Conservation (phyloP, 2,329 filamentous ascomycete species). For the Drechslerella stenobrocha region DNA sequence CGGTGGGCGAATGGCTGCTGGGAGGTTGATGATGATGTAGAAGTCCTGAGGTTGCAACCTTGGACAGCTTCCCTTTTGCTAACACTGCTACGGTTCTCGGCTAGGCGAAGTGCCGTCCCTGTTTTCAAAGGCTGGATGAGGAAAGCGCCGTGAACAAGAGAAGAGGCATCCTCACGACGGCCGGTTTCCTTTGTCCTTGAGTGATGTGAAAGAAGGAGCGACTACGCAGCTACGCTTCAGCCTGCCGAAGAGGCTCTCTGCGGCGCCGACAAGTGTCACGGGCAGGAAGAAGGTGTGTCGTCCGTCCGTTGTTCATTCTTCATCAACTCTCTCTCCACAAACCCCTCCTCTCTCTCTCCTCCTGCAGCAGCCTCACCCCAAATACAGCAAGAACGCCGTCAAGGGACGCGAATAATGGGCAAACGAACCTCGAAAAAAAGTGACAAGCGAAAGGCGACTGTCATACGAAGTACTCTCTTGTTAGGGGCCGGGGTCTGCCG, state of each 20-base stretch:
- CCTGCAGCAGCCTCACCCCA: not conserved
- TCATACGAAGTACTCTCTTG: not conserved
- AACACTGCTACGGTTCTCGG: constrained; percentile 20
- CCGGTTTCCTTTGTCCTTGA: not conserved
- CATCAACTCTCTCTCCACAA: too few species aligned
- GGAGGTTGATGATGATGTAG: constrained; percentile 13
- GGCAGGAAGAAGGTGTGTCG: too few species aligned
- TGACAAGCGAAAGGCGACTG: not conserved
- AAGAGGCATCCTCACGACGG: constrained; percentile 25
- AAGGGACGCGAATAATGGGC: not conserved
- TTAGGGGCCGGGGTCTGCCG: not conserved
- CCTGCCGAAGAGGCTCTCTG: too few species aligned
- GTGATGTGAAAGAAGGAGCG: not conserved
- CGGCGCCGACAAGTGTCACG: too few species aligned
- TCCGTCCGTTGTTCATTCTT: too few species aligned
- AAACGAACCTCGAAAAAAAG: not conserved
- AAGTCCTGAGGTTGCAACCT: constrained; percentile 9
- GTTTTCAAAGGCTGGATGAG: constrained; percentile 4
- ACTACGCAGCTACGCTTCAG: not conserved
- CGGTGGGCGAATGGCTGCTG: constrained; percentile 10
- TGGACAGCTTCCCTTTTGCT: constrained; percentile 31
- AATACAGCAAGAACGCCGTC: too few species aligned
- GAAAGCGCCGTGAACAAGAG: constrained; percentile 2
- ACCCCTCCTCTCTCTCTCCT: not conserved
- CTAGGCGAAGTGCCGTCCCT: too few species aligned